phyloP scores from a whole-genome alignment of 2,329 filamentous ascomycete genomes.

The Phialemonium atrogriseum region DNA sequence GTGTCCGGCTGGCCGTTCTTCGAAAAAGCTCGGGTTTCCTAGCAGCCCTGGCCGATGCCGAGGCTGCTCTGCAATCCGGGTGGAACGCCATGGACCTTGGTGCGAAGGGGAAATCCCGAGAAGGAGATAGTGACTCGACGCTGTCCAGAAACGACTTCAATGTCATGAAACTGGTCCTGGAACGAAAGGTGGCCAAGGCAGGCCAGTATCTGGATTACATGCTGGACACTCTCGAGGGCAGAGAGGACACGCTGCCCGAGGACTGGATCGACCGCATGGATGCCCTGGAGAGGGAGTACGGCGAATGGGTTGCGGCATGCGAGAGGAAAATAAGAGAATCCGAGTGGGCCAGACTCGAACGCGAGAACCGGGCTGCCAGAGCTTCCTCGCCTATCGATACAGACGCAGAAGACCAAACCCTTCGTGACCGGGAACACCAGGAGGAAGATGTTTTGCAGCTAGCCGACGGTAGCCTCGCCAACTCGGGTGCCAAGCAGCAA shows the following conservation, averaged over 20 bases:
- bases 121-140: slow-evolving; percentile 6
- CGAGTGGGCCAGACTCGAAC: slow-evolving; percentile 33
- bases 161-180: slow-evolving; percentile 55
- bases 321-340: slow-evolving; percentile 65
- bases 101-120: slow-evolving; percentile 3
- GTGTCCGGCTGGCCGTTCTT: slow-evolving; percentile 64
- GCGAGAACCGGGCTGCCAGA: slow-evolving; percentile 8
- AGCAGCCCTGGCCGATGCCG: slow-evolving; percentile 54
- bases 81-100: slow-evolving; percentile 49
- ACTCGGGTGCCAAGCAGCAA: too few relatives aligned
- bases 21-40: slow-evolving; percentile 65
- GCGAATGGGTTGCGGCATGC: slow-evolving; percentile 71
- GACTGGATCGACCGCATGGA: slow-evolving; percentile 85
- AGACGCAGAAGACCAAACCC: slow-evolving; percentile 11
- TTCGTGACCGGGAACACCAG: too few relatives aligned
- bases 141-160: slow-evolving; percentile 40
- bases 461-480: too few relatives aligned
- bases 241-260: slow-evolving; percentile 76
- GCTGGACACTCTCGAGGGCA: slow-evolving; percentile 78
- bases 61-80: slow-evolving; percentile 55
- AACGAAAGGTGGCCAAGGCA: slow-evolving; percentile 59
- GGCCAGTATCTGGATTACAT: slow-evolving; percentile 74
- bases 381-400: slow-evolving; percentile 1
- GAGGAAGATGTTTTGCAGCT: too few relatives aligned
- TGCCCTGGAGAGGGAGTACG: slow-evolving; percentile 65